Evolutionary conservation across 1,284 basidiomycete genomes (phyloP), one percentile per base, ranked within the genome.

Genomic region (Ustilago trichophora): DNA sequence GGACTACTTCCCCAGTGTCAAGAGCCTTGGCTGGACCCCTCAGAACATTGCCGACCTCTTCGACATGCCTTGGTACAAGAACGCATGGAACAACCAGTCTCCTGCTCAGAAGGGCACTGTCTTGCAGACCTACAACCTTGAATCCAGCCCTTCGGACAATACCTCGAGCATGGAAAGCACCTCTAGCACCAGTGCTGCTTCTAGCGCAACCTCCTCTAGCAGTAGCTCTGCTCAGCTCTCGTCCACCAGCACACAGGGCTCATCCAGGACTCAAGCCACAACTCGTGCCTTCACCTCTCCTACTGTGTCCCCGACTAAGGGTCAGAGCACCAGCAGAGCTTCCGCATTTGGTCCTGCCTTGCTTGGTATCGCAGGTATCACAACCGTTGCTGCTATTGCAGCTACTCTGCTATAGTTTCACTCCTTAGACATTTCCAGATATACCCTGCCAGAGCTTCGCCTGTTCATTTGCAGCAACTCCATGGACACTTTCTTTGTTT

Each of bases 1-100:
- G 12, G 82, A 84, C 46, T 82, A 87, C 12, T 93, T 86, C 80
- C 87, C 89, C 4, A 60, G 86, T 36, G 87, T 92, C 76, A 83
- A 84, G 50, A 64, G 83, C 12, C 87, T 88, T 62, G 87, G 87
- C 26, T 93, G 91, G 91, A 85, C 31, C 16, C 26, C 60, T 1
- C 22, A 35, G 35, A 57, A 65, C 35, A 41, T 76, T 5, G 52
- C 70, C 18, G 71, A 76, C 16, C 29, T 68, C 32, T 55, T 54
- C 49, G 47, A 51, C 41, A 41, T 46, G 52, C 52, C 51, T 1
- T 76, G 70, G 71, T 76, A 76, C 53, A 56, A 60, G 51, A 76
- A 76, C 29, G 70, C 65, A 4, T 49, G 40, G 40, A 50, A 71
- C 44, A 38, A 53, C 59, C 18, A 51, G 32, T 5, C 24, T 3